Conservation (phyloP, 306 rosid genomes). For the Fragaria vesca region DNA sequence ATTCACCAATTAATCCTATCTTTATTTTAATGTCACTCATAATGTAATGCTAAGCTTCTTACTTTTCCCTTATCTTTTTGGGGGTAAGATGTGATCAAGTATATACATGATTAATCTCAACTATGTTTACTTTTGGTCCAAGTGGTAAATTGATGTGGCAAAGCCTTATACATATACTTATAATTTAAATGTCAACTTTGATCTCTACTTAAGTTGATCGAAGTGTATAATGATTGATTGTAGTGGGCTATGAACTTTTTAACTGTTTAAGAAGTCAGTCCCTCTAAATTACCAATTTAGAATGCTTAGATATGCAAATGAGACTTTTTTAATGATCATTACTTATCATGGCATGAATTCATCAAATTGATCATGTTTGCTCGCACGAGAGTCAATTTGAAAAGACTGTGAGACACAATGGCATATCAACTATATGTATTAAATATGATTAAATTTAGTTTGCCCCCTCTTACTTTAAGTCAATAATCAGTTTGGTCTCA, state of each 20-base stretch:
- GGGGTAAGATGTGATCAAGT: not conserved
- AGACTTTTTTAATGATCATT: not conserved
- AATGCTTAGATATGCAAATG: not conserved
- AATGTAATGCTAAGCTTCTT: constrained; percentile 1
- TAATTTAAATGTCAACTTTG: not conserved
- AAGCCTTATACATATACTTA: not conserved
- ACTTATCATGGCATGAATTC: too few relatives aligned
- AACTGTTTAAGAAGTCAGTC: not conserved
- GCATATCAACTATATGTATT: too few relatives aligned
- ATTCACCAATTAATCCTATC: not conserved
- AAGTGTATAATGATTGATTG: not conserved
- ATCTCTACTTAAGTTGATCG: not conserved
- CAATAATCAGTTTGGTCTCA: too few relatives aligned
- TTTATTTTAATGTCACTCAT: not conserved
- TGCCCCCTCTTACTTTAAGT: too few relatives aligned
- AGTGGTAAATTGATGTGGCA: not conserved
- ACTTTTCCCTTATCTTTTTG: not conserved
- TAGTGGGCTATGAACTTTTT: not conserved
- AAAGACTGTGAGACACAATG: too few relatives aligned
- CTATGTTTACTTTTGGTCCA: not conserved
- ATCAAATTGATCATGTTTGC: too few relatives aligned
- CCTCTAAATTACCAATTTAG: not conserved
- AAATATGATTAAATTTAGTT: too few relatives aligned
- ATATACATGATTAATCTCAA: not conserved
- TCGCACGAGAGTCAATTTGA: too few relatives aligned